Evolutionary conservation across 1,284 basidiomycete genomes (phyloP).

Genomic region (Pholiota adiposa): DNA sequence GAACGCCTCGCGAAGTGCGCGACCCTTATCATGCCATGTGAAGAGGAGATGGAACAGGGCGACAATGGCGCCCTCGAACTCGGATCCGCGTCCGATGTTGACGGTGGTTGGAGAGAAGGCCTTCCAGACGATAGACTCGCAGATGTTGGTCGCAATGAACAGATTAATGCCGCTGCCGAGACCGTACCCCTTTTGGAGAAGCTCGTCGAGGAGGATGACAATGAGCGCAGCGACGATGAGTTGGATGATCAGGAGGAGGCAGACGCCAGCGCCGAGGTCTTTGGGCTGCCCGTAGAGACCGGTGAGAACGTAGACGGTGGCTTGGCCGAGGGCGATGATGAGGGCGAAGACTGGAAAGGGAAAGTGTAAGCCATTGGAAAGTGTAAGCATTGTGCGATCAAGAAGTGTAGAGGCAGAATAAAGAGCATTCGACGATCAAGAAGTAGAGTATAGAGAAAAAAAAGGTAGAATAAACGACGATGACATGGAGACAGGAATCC

Average conservation of each 20-base stretch:
- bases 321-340: slow-evolving; percentile 95
- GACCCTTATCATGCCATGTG: slow-evolving; percentile 98
- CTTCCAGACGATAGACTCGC: slow-evolving; percentile 99
- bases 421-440: too few relatives aligned
- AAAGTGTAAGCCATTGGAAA: too few relatives aligned
- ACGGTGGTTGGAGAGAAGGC: slow-evolving; percentile 98
- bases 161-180: slow-evolving; percentile 98
- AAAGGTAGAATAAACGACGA: too few relatives aligned
- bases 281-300: slow-evolving; percentile 95
- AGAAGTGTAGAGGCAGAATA: neutral
- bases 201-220: slow-evolving; percentile 97
- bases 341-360: slow-evolving; percentile 86
- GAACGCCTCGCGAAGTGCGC: slow-evolving; percentile 97
- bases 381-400: neutral
- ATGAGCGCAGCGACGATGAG: slow-evolving; percentile 94
- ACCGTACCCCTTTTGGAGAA: slow-evolving; percentile 98
- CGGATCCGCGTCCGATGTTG: slow-evolving; percentile 97
- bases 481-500: too few relatives aligned
- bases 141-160: slow-evolving; percentile 99
- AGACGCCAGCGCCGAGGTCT: slow-evolving; percentile 96
- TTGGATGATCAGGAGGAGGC: slow-evolving; percentile 94
- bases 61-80: slow-evolving; percentile 97
- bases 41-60: slow-evolving; percentile 98
- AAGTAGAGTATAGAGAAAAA: too few relatives aligned
- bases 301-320: slow-evolving; percentile 96